Evolutionary conservation across 768 basidiomycete species (phyloP).

Genomic region (Tricholoma flavovirens): DNA sequence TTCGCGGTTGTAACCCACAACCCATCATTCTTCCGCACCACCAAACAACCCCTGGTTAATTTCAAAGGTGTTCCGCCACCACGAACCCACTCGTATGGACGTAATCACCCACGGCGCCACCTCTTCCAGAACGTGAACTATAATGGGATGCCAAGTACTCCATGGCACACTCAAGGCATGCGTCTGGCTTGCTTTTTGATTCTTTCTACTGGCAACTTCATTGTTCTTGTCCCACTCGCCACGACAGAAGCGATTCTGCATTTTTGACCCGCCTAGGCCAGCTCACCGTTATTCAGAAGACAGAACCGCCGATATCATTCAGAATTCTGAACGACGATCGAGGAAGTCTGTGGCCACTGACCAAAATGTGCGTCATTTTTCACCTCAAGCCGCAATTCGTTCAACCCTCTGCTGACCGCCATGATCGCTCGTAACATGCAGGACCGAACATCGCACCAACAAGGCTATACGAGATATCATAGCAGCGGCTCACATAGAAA

Average conservation of each 20-base stretch:
- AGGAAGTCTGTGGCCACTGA: constrained; percentile 2
- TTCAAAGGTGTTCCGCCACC: constrained; percentile 3
- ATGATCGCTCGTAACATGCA: constrained; percentile 7
- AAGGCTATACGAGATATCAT: constrained; percentile 22
- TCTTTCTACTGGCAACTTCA: constrained; percentile 16
- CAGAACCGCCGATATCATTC: background rate
- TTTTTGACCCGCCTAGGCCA: constrained; percentile 10
- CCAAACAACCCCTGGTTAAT: background rate
- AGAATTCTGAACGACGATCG: background rate
- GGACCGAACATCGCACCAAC: constrained; percentile 17
- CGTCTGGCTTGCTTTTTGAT: constrained; percentile 16
- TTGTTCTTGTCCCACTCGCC: constrained; percentile 11
- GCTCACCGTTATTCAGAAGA: constrained; percentile 4
- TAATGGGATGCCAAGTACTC: constrained; percentile 23
- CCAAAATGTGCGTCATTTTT: constrained; percentile 12
- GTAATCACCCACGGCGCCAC: constrained; percentile 12
- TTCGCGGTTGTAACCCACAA: too few species aligned
- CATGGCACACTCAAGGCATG: constrained; percentile 17
- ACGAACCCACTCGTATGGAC: constrained; percentile 7
- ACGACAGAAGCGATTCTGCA: constrained; percentile 12
- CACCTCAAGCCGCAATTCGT: constrained; percentile 1
- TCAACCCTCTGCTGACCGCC: background rate
- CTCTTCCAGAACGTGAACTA: constrained; percentile 26
- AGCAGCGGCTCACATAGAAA: constrained; percentile 17
- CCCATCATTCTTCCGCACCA: background rate